phyloP scores from a whole-genome alignment of 1,284 basidiomycete genomes.

The Ustilago cynodontis region DNA sequence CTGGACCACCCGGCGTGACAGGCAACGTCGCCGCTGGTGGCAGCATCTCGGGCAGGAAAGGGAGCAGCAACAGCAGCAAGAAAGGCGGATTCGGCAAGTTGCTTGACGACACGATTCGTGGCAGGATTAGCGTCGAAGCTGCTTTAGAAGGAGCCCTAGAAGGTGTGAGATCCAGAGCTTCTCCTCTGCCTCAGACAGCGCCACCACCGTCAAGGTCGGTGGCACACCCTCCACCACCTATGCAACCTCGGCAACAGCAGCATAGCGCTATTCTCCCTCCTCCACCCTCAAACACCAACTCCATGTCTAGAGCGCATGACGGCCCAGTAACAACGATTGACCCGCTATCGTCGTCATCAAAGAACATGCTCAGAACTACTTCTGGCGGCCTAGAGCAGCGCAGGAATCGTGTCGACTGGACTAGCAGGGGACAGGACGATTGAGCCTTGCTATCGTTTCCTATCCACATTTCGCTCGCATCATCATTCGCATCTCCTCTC shows the following conservation, averaged over 20 bases:
- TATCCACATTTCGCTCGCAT: neutral
- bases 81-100: slow-evolving; percentile 43
- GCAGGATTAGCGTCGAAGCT: slow-evolving; percentile 55
- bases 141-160: slow-evolving; percentile 43
- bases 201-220: neutral
- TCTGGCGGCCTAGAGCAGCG: slow-evolving; percentile 12
- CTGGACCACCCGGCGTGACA: slow-evolving; percentile 7
- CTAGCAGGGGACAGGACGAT: slow-evolving; percentile 29
- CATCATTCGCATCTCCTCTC: neutral
- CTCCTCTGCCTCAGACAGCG: slow-evolving; percentile 12
- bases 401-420: slow-evolving; percentile 26
- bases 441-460: neutral
- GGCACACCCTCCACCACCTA: neutral
- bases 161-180: slow-evolving; percentile 18
- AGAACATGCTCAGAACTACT: slow-evolving; percentile 7
- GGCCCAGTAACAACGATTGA: slow-evolving; percentile 7
- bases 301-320: neutral
- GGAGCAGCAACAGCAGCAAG: neutral
- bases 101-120: slow-evolving; percentile 52
- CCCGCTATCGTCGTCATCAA: slow-evolving; percentile 17
- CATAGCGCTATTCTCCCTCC: neutral
- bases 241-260: neutral
- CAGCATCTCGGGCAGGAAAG: neutral
- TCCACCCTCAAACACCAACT: neutral
- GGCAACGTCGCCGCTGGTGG: neutral